Percentiles rank a stretch among this genome's conserved stretches.
phyloP scores from a whole-genome alignment of 108 stramenopile genomes.

The Fistulifera solaris region DNA sequence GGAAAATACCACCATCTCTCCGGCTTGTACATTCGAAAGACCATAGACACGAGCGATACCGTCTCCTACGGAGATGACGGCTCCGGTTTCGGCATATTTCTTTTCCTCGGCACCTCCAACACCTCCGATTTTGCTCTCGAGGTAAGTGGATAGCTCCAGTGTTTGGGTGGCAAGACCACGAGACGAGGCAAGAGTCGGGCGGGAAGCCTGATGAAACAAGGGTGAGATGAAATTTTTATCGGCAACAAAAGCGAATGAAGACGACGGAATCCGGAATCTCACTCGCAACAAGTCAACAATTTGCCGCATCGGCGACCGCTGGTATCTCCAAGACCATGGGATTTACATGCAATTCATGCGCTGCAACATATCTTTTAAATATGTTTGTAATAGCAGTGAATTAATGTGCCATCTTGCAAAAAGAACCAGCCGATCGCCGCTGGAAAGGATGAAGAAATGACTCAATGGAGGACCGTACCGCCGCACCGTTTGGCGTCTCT shows the following conservation, averaged over 20 bases:
- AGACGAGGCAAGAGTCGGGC: constrained; percentile 29
- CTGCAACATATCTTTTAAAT: neutral
- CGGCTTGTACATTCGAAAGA: constrained; percentile 98
- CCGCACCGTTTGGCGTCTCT: neutral
- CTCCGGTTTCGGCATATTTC: constrained; percentile 94
- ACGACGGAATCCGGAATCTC: too few species aligned
- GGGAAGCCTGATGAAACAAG: constrained; percentile 40
- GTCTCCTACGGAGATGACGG: constrained; percentile 98
- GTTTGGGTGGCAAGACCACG: constrained; percentile 88
- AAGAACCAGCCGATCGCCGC: neutral
- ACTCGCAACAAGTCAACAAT: too few species aligned
- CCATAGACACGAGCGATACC: constrained; percentile 99
- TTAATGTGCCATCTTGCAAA: neutral
- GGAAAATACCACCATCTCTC: constrained; percentile 99
- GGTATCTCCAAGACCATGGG: too few species aligned
- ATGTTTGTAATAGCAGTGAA: neutral
- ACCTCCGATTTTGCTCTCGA: constrained; percentile 91
- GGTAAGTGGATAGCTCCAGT: constrained; percentile 93
- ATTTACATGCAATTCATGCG: neutral
- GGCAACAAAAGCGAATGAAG: too few species aligned
- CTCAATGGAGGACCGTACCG: neutral
- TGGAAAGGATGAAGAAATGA: neutral
- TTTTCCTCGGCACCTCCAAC: constrained; percentile 74
- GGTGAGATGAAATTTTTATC: too few species aligned
- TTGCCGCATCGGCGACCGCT: too few species aligned